phyloP scores from a whole-genome alignment of 371 early-diverging fungal species.

The Chytridiales sp. region DNA sequence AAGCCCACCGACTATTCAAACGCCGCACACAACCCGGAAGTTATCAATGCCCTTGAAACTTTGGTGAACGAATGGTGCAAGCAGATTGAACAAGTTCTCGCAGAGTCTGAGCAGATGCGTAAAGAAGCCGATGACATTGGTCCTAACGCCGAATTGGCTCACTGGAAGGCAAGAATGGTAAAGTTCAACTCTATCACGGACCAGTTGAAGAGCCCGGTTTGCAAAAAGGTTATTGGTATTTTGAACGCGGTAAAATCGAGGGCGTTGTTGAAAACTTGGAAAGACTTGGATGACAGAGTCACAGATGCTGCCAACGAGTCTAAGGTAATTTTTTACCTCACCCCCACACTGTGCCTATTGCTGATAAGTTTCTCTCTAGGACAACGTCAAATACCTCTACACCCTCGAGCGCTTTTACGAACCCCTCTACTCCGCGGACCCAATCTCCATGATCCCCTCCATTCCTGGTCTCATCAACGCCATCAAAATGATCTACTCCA shows the following conservation, averaged over 20 bases:
- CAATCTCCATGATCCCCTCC: conserved; percentile 58
- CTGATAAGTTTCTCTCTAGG: conserved; percentile 28
- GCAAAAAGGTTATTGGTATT: conserved; percentile 62
- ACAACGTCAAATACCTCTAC: conserved; percentile 65
- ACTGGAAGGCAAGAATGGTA: conserved; percentile 67
- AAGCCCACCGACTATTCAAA: conserved; percentile 53
- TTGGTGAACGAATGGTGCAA: conserved; percentile 64
- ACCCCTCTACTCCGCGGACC: conserved; percentile 59
- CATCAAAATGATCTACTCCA: conserved; percentile 64
- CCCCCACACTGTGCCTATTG: not conserved
- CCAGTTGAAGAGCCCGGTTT: conserved; percentile 55
- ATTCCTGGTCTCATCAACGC: conserved; percentile 65
- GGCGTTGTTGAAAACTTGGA: conserved; percentile 56
- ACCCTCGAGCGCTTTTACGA: conserved; percentile 63
- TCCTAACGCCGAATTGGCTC: conserved; percentile 62
- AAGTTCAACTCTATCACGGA: conserved; percentile 67
- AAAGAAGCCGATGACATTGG: conserved; percentile 68
- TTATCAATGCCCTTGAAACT: conserved; percentile 54
- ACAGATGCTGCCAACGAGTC: conserved; percentile 68
- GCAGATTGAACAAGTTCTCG: conserved; percentile 63
- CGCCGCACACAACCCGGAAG: conserved; percentile 56
- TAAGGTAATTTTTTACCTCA: conserved; percentile 37
- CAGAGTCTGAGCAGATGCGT: conserved; percentile 64
- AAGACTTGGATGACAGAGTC: conserved; percentile 60
- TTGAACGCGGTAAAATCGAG: conserved; percentile 55